phyloP scores from a whole-genome alignment of 371 early-diverging fungal species.

The Mucor plumbeus region DNA sequence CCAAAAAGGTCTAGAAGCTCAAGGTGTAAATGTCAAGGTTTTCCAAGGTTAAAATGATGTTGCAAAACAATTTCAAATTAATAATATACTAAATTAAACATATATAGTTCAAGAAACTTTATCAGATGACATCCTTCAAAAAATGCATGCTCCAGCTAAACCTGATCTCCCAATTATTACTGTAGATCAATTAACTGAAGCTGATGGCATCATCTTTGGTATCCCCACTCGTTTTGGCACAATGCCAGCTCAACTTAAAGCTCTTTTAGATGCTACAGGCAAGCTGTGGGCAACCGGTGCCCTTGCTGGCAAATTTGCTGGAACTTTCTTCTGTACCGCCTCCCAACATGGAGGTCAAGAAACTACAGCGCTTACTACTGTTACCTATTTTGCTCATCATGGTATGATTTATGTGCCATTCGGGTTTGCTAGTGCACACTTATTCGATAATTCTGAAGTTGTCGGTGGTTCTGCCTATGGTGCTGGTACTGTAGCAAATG shows the following conservation, averaged over 20 bases:
- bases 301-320: constrained; percentile 75
- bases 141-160: constrained; percentile 73
- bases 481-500: constrained; percentile 67
- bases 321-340: constrained; percentile 75
- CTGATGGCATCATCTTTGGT: constrained; percentile 85
- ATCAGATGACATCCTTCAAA: constrained; percentile 63
- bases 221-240: constrained; percentile 63
- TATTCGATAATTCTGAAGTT: constrained; percentile 44
- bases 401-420: constrained; percentile 83
- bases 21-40: constrained; percentile 62
- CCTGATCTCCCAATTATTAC: constrained; percentile 68
- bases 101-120: constrained; percentile 63
- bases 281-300: constrained; percentile 71
- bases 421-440: constrained; percentile 56
- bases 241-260: constrained; percentile 80
- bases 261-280: constrained; percentile 77
- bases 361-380: constrained; percentile 71
- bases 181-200: constrained; percentile 59
- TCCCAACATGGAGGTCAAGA: constrained; percentile 82
- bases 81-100: neutral
- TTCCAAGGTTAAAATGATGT: constrained; percentile 47
- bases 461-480: constrained; percentile 82
- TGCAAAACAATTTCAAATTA: neutral
- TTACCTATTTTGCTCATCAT: constrained; percentile 79
- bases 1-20: constrained; percentile 59